Evolutionary conservation across 2,329 filamentous ascomycete genomes (phyloP), one percentile per base, ranked within the genome.

Genomic region (Bretziella fagacearum): DNA sequence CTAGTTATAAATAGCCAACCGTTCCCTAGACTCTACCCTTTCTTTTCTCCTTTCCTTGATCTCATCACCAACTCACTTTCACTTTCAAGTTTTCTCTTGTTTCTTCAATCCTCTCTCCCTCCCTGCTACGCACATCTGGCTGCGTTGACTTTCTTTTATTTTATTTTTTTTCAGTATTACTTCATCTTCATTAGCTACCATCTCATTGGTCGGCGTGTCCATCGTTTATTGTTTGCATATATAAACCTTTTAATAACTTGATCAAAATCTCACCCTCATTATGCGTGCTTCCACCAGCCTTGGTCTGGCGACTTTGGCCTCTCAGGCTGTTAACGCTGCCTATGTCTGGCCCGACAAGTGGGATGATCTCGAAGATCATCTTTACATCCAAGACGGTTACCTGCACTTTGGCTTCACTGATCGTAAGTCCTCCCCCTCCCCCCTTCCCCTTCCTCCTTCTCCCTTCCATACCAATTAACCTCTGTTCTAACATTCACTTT

Each of bases 261-360:
- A 11, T 23, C 6, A 42, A 42, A 11, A 26, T 42, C 11, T 26
- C 23, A 42, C 13, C n/a, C 18, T 29, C 22, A 48, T 6, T 8
- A 48, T 48, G 46, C 46, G 39, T 15, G 13, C 39, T 26, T 2
- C 39, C 18, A 25, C 39, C 7, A 36, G 30, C 22, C 30, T 48
- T 2, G 17, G 39, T 22, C 30, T 48, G 18, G 22, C 32, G 18
- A 25, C 44, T 25, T 11, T 43, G n/a, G 44, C 25, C 18, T 13
- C 47, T 22, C 50, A 49, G 15, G 13, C 49, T 10, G 48, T 32
- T 17, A 44, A 40, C 15, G 52, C 48, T 7, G 45, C 46, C 2
- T 52, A 55, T n/a, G 47, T 53, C 26, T 55, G 54, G 54, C 54
- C 54, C 3, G 53, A 51, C 6, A 51, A 47, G 23, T 52, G 51